Percentiles rank a stretch among this genome's conserved stretches.
phyloP scores from a whole-genome alignment of 139 green algal genomes.

The Deuterostichococcus epilithicus region DNA sequence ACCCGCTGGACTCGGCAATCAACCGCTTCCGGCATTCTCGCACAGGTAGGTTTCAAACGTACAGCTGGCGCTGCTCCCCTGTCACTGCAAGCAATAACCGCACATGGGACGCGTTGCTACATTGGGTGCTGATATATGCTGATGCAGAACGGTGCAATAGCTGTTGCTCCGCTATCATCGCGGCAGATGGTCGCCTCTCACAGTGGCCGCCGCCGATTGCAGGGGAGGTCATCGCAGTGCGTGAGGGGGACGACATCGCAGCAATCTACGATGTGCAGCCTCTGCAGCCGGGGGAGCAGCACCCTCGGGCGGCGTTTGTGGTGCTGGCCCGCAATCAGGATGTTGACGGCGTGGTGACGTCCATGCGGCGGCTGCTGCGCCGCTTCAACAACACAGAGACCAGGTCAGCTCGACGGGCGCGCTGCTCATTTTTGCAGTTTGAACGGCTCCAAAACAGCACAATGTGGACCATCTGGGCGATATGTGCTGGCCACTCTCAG shows the following conservation, averaged over 20 bases:
- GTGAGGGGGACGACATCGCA: neutral
- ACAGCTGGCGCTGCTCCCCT: too few species aligned
- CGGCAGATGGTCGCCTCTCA: too few species aligned
- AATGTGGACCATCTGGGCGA: neutral
- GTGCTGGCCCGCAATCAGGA: constrained; percentile 21
- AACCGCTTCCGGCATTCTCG: neutral
- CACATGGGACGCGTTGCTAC: too few species aligned
- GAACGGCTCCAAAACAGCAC: neutral
- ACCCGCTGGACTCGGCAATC: neutral
- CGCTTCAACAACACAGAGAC: constrained; percentile 24
- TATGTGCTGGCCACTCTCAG: neutral
- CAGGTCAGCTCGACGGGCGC: constrained; percentile 2
- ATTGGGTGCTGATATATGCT: too few species aligned
- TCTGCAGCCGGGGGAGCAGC: neutral
- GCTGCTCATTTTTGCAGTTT: neutral
- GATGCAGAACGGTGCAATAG: too few species aligned
- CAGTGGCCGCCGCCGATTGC: too few species aligned
- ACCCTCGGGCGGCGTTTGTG: neutral
- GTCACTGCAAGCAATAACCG: too few species aligned
- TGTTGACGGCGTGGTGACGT: constrained; percentile 12
- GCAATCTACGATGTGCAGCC: neutral
- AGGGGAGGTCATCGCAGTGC: neutral
- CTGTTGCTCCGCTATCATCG: too few species aligned
- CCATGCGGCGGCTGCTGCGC: constrained; percentile 26
- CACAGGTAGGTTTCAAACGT: too few species aligned